Conservation (phyloP, 805 yeast species). For the Naumovozyma castellii region DNA sequence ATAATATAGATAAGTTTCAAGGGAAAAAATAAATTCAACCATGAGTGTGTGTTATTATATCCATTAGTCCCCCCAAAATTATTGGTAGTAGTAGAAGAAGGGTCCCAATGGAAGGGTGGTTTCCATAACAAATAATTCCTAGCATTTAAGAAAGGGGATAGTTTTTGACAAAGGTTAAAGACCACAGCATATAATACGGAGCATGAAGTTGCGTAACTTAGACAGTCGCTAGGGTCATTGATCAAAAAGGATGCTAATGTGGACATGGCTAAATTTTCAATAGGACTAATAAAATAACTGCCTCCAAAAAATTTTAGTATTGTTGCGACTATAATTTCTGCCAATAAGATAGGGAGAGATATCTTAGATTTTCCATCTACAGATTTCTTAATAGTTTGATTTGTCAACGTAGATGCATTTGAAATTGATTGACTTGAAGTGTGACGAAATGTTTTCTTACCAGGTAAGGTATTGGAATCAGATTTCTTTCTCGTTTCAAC, state of each 20-base stretch:
- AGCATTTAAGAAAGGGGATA: conserved; percentile 3
- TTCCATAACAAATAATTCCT: too few relatives aligned
- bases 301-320: conserved; percentile 15
- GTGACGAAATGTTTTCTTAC: not conserved
- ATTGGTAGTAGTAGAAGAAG: not conserved
- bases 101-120: not conserved
- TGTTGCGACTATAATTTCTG: conserved; percentile 13
- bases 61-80: too few relatives aligned
- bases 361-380: not conserved
- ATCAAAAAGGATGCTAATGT: conserved; percentile 28
- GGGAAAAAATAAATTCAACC: not conserved
- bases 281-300: conserved; percentile 16
- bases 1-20: not conserved
- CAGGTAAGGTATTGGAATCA: not conserved
- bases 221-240: conserved; percentile 24
- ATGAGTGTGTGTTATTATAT: not conserved
- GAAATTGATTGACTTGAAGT: not conserved
- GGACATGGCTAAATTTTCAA: conserved; percentile 23
- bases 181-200: conserved; percentile 22
- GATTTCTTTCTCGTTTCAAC: not conserved
- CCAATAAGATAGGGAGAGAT: not conserved
- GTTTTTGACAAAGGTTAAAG: conserved; percentile 9
- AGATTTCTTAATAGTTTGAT: too few relatives aligned
- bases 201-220: conserved; percentile 24
- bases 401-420: not conserved